Evolutionary conservation across 352 stramenopile genomes (phyloP).

Genomic region (Pythium graminicola): DNA sequence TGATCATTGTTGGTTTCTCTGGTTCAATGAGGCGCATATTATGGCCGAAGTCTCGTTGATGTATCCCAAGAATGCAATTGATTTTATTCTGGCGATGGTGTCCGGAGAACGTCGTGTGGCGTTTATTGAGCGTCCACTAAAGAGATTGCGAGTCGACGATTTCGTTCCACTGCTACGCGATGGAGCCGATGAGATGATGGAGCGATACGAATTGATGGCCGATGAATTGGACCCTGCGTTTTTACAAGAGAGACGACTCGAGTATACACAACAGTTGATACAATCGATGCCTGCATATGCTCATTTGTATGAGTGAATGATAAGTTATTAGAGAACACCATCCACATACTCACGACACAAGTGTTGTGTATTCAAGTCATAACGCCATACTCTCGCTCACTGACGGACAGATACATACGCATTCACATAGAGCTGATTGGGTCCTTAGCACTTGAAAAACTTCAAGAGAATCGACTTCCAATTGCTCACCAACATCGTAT

Average conservation of each 20-base stretch:
- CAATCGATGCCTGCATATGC: not conserved
- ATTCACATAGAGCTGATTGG: not conserved
- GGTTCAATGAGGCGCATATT: not conserved
- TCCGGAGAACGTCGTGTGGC: not conserved
- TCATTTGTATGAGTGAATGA: not conserved
- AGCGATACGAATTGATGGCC: constrained; percentile 25
- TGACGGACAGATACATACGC: not conserved
- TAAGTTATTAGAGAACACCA: no score
- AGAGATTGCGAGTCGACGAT: constrained; percentile 13
- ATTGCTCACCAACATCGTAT: constrained; percentile 55
- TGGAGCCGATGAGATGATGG: constrained; percentile 30
- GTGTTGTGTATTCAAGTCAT: no score
- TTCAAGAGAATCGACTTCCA: constrained; percentile 70
- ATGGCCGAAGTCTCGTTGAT: not conserved
- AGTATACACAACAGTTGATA: constrained; percentile 24
- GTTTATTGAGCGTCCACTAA: not conserved
- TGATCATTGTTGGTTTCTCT: constrained; percentile 20
- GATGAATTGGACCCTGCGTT: constrained; percentile 30
- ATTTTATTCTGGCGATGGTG: not conserved
- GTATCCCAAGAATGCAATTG: not conserved
- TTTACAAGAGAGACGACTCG: constrained; percentile 20
- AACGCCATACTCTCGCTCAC: not conserved
- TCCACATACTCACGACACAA: no score
- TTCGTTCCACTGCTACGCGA: constrained; percentile 18
- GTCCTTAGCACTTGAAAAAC: constrained; percentile 46